phyloP scores from a whole-genome alignment of 2,329 filamentous ascomycete species.

The Didymella lethalis region DNA sequence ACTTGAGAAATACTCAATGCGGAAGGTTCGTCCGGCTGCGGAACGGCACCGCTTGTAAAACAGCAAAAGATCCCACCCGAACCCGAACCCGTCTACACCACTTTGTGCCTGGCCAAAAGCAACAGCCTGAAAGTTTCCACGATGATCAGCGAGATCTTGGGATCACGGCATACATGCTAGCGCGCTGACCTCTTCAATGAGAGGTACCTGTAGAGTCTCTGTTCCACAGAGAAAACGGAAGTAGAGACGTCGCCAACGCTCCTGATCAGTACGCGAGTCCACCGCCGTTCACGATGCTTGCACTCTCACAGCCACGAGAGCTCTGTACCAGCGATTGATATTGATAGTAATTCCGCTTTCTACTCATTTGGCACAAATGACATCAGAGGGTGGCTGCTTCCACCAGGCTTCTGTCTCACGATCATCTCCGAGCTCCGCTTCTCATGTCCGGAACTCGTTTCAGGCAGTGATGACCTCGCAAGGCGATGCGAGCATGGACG shows the following conservation, averaged over 20 bases:
- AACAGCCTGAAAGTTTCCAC: background rate
- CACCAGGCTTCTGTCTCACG: background rate
- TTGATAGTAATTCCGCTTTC: background rate
- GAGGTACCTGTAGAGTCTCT: too few relatives aligned
- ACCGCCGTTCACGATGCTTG: too few relatives aligned
- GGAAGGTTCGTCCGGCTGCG: background rate
- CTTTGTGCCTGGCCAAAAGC: background rate
- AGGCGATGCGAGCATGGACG: background rate
- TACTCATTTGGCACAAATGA: background rate
- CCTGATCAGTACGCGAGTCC: too few relatives aligned
- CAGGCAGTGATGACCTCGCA: background rate
- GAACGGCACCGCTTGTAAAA: too few relatives aligned
- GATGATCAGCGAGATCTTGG: background rate
- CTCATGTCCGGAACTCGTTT: background rate
- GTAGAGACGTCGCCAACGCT: too few relatives aligned
- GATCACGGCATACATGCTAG: background rate
- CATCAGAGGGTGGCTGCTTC: background rate
- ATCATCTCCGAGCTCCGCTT: background rate
- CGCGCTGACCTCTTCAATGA: too few relatives aligned
- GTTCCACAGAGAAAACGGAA: too few relatives aligned
- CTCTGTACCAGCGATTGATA: background rate
- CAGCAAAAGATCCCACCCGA: background rate
- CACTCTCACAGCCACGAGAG: too few relatives aligned
- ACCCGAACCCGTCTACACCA: background rate
- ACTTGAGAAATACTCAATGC: background rate